Conservation (phyloP, 1,139 yeast species). For the Keqinozyma sinolaborantium region DNA sequence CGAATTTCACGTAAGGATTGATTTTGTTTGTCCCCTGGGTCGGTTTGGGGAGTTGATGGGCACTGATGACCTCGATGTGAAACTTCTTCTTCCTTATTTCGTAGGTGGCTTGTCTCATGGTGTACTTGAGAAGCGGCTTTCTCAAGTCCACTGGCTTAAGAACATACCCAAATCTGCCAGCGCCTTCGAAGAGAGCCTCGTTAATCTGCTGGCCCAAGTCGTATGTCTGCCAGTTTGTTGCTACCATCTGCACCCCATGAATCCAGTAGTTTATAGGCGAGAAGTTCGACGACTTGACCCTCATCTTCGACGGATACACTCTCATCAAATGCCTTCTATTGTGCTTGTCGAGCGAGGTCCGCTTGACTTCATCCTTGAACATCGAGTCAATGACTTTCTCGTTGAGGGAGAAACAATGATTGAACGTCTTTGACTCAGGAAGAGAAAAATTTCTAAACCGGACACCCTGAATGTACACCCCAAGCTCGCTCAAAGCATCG, state of each 20-base stretch:
- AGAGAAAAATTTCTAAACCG: slow-evolving; percentile 79
- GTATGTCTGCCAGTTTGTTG: slow-evolving; percentile 94
- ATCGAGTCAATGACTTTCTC: slow-evolving; percentile 67
- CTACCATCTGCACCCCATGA: slow-evolving; percentile 89
- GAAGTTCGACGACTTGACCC: slow-evolving; percentile 78
- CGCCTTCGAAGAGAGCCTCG: slow-evolving; percentile 71
- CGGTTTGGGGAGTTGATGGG: slow-evolving; percentile 78
- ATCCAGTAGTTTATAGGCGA: slow-evolving; percentile 78
- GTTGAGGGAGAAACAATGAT: slow-evolving; percentile 84
- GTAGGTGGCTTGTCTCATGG: slow-evolving; percentile 8
- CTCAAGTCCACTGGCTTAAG: slow-evolving; percentile 60
- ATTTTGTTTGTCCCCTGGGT: slow-evolving; percentile 32
- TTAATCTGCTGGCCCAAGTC: slow-evolving; percentile 90
- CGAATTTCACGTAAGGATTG: slow-evolving; percentile 59
- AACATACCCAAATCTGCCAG: slow-evolving; percentile 66
- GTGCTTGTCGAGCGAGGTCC: slow-evolving; percentile 63
- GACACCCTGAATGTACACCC: slow-evolving; percentile 67
- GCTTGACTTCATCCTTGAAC: slow-evolving; percentile 57
- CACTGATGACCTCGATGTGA: slow-evolving; percentile 63
- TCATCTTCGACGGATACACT: slow-evolving; percentile 77
- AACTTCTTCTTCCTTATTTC: slow-evolving; percentile 12
- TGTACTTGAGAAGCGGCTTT: slow-evolving; percentile 27
- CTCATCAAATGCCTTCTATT: slow-evolving; percentile 75
- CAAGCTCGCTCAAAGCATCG: slow-evolving; percentile 56
- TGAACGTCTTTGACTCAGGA: slow-evolving; percentile 77